phyloP scores from a whole-genome alignment of 1,284 basidiomycete species.

The Trichosporon sp. region DNA sequence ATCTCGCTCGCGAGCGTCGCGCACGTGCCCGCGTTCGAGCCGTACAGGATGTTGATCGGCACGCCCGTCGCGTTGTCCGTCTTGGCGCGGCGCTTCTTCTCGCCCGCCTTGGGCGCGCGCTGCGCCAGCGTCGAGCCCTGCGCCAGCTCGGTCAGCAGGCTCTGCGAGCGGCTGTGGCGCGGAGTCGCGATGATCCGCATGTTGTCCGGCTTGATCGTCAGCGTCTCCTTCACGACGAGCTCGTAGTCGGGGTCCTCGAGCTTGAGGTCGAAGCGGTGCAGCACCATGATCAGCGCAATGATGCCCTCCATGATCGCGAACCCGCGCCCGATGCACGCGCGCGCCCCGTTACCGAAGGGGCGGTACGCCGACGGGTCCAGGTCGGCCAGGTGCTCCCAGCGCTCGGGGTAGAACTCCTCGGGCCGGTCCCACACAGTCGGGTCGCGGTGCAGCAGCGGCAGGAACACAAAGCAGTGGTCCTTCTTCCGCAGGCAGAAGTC shows the following conservation, averaged over 20 bases:
- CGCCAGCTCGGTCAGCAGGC: conserved; percentile 3
- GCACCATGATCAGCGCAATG: conserved; percentile 50
- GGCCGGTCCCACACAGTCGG: conserved; percentile 56
- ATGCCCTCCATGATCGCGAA: conserved; percentile 55
- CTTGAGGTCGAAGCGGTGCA: conserved; percentile 54
- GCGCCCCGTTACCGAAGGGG: conserved; percentile 24
- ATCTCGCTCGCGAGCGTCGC: conserved; percentile 55
- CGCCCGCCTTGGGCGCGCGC: neutral
- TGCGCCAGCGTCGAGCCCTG: conserved; percentile 1
- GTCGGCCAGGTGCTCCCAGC: conserved; percentile 39
- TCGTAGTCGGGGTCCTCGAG: conserved; percentile 52
- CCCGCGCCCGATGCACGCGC: conserved; percentile 45
- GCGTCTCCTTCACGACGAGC: conserved; percentile 52
- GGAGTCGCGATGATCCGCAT: conserved; percentile 40
- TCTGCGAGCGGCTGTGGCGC: neutral
- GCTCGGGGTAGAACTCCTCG: conserved; percentile 44
- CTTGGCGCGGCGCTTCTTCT: conserved; percentile 11
- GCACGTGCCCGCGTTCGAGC: conserved; percentile 54
- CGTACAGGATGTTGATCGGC: conserved; percentile 42
- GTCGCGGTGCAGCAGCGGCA: conserved; percentile 50
- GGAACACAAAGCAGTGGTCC: conserved; percentile 40
- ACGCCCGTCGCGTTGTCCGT: neutral
- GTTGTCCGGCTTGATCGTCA: conserved; percentile 54
- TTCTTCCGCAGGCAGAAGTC: conserved; percentile 50
- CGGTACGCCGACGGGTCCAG: conserved; percentile 51